Evolutionary conservation across 306 rosid genomes (phyloP).

Genomic region (Citrullus amarus): DNA sequence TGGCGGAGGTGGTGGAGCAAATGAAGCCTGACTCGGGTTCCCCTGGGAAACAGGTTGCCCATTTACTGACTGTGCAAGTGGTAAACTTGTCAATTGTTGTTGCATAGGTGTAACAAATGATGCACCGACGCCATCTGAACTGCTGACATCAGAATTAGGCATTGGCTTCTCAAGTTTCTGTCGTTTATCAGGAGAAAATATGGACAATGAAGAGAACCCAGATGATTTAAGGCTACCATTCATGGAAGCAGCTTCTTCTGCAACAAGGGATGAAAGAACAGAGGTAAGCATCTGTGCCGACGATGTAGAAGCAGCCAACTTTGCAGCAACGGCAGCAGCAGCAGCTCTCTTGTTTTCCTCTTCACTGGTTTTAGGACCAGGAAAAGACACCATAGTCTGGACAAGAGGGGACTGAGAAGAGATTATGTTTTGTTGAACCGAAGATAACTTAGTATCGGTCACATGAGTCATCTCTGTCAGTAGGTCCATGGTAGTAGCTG

Average conservation of each 20-base stretch:
- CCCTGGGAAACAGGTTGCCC: constrained; percentile 40
- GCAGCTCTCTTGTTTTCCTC: constrained; percentile 78
- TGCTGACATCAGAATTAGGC: constrained; percentile 36
- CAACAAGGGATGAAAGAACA: constrained; percentile 79
- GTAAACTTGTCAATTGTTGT: constrained; percentile 26
- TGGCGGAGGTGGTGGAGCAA: constrained; percentile 33
- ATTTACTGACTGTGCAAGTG: constrained; percentile 26
- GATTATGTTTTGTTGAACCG: constrained; percentile 28
- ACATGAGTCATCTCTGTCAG: constrained; percentile 29
- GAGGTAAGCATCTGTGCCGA: constrained; percentile 90
- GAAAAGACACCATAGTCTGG: constrained; percentile 37
- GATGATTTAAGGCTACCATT: constrained; percentile 35
- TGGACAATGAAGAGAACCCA: constrained; percentile 36
- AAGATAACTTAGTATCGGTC: constrained; percentile 28
- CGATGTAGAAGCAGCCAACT: constrained; percentile 85
- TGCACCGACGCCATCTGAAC: constrained; percentile 31
- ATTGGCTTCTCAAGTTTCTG: constrained; percentile 56
- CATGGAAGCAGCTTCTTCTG: constrained; percentile 84
- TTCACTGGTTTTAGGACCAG: constrained; percentile 42
- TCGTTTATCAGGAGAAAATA: constrained; percentile 61
- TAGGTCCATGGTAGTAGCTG: constrained; percentile 12
- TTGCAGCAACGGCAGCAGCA: constrained; percentile 86
- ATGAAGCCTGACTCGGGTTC: constrained; percentile 42
- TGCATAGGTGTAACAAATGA: constrained; percentile 34
- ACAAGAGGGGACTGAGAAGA: constrained; percentile 28